phyloP scores from a whole-genome alignment of 1,284 basidiomycete species.

The Rhizoctonia solani region DNA sequence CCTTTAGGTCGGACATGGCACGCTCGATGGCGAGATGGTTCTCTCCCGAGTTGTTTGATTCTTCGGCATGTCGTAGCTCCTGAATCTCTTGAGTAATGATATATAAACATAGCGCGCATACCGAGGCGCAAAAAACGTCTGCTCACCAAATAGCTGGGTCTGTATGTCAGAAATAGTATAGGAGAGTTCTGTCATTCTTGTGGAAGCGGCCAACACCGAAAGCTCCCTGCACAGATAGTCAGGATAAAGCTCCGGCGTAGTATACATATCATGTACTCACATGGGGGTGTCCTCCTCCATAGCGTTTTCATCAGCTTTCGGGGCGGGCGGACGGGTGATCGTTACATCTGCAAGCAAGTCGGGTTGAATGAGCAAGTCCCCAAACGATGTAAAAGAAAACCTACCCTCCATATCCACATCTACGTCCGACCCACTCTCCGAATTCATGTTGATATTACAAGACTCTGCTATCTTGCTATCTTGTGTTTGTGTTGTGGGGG shows the following conservation, averaged over 20 bases:
- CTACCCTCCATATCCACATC: slow-evolving; percentile 43
- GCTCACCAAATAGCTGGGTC: slow-evolving; percentile 80
- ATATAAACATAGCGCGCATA: slow-evolving; percentile 25
- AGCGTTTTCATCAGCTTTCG: neutral
- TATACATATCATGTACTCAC: neutral
- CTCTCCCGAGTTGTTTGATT: slow-evolving; percentile 46
- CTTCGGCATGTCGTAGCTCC: slow-evolving; percentile 78
- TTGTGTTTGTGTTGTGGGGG: neutral
- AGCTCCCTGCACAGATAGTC: slow-evolving; percentile 59
- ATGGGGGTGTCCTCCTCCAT: slow-evolving; percentile 19
- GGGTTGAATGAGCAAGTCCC: neutral
- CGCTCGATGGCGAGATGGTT: slow-evolving; percentile 73
- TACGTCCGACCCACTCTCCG: slow-evolving; percentile 20
- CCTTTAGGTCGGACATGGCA: slow-evolving; percentile 76
- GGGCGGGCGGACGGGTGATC: slow-evolving; percentile 1
- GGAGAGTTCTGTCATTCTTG: slow-evolving; percentile 79
- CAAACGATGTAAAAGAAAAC: slow-evolving; percentile 13
- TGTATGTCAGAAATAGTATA: slow-evolving; percentile 83
- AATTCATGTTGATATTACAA: neutral
- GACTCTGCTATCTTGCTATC: neutral
- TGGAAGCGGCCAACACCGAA: slow-evolving; percentile 73
- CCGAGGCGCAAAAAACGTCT: slow-evolving; percentile 30
- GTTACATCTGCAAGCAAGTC: neutral
- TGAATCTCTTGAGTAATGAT: slow-evolving; percentile 65
- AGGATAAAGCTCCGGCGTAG: neutral